A percentile compares a stretch with the other conserved stretches of the same genome.
Evolutionary conservation across 2,329 filamentous ascomycete genomes (phyloP).

Genomic region (Karstenula rhodostoma): DNA sequence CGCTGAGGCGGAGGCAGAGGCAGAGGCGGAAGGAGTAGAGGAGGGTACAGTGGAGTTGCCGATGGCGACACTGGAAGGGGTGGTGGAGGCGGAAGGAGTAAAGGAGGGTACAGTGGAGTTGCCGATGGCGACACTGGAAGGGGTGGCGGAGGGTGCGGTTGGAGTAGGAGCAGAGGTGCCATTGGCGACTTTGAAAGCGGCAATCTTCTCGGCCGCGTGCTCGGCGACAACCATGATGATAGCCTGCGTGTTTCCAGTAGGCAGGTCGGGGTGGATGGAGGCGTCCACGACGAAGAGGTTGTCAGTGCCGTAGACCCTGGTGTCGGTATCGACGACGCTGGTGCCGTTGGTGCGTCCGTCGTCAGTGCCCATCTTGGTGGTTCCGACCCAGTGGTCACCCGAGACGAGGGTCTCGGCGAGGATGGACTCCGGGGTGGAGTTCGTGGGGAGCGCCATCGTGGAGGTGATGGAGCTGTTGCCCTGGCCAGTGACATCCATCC

Average conservation of each 20-base stretch:
- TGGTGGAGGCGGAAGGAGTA: background rate
- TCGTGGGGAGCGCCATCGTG: constrained; percentile 8
- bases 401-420: constrained; percentile 5
- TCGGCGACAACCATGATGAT: constrained; percentile 37
- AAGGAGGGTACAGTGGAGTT: too few relatives aligned
- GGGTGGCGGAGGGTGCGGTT: background rate
- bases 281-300: constrained; percentile 55
- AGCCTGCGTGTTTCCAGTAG: constrained; percentile 38
- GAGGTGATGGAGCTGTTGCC: constrained; percentile 4
- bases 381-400: constrained; percentile 56
- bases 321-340: constrained; percentile 58
- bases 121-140: background rate
- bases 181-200: constrained; percentile 26
- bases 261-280: constrained; percentile 52
- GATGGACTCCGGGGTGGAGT: constrained; percentile 39
- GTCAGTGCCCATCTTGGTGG: constrained; percentile 59
- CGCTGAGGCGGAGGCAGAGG: too few relatives aligned
- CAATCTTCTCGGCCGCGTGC: constrained; percentile 36
- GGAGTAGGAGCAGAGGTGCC: constrained; percentile 1
- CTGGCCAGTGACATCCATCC: constrained; percentile 6
- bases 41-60: too few relatives aligned
- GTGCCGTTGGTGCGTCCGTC: constrained; percentile 45
- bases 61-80: background rate
- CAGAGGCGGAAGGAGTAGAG: too few relatives aligned
- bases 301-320: constrained; percentile 53